Evolutionary conservation across 495 filamentous ascomycete genomes (phyloP), one percentile per base, ranked within the genome.

Genomic region (Hypomontagnella monticulosa): DNA sequence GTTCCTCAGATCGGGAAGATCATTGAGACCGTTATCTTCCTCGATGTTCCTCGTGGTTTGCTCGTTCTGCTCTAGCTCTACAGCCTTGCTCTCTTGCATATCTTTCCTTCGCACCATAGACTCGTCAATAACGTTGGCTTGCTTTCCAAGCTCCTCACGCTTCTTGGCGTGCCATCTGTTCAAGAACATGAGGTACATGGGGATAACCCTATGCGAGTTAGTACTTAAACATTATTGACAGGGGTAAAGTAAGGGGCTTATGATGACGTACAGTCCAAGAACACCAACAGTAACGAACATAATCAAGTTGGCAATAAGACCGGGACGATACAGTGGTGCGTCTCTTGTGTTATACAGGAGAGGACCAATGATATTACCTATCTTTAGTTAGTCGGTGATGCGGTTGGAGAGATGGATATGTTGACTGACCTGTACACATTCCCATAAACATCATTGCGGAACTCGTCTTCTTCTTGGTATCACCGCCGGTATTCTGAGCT

Each of bases 381-480:
- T 8, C 34, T 4, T 6, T 8, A 46, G 32, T 67, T 53, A 67
- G 57, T 38, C 27, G n/a, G 27, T 16, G 9, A 9, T 4, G 20
- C 40, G 23, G 32, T 10, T 12, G 4, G 19, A 16, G 15, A 2
- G 27, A 1, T 14, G 9, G 30, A 4, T 18, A 10, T 37, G 16
- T 3, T 34, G n/a, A 66, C 64, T 54, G 9, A 67, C 65, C 65
- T 12, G 82, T 82, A 63, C 83, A 88, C 70, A 86, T 85, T 9
- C 87, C 87, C 27, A 88, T 77, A 48, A 88, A 84, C 6, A 89
- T 74, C 40, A 88, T 81, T 52, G 77, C 85, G 0, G 87, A 87
- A 0, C 83, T 88, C 20, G 85, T 81, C 62, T 89, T 89, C 66
- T 87, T 85, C 72, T 89, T 90, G 12, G 87, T 88, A 61, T 90